Percentiles rank a stretch among this genome's conserved stretches.
Conservation (phyloP, 2,329 filamentous ascomycete genomes). For the Phialemonium atrogriseum region DNA sequence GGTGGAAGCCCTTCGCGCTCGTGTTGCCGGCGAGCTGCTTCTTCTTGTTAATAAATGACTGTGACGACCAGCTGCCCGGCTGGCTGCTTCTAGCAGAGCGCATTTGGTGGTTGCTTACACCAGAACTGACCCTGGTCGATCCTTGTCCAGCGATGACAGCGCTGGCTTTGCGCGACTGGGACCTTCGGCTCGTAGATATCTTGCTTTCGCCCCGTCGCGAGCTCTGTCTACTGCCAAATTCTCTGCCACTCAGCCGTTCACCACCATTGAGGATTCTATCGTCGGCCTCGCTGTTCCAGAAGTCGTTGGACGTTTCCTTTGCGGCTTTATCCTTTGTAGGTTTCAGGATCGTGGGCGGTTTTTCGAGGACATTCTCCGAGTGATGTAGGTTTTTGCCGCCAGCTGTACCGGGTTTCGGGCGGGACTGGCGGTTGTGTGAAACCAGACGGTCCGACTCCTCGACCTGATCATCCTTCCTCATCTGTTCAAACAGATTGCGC, state of each 20-base stretch:
- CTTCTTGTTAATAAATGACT: conserved; percentile 25
- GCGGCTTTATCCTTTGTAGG: conserved; percentile 13
- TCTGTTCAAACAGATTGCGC: conserved; percentile 81
- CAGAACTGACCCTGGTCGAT: conserved; percentile 40
- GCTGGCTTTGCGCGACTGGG: conserved; percentile 51
- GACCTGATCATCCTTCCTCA: conserved; percentile 77
- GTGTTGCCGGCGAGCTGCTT: conserved; percentile 21
- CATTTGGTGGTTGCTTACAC: conserved; percentile 23
- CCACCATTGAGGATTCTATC: conserved; percentile 40
- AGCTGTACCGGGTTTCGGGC: conserved; percentile 58
- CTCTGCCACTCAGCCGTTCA: conserved; percentile 39
- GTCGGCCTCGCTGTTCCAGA: conserved; percentile 70
- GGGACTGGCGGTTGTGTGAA: conserved; percentile 67
- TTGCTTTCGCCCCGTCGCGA: conserved; percentile 46
- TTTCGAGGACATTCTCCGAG: conserved; percentile 81
- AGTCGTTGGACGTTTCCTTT: conserved; percentile 37
- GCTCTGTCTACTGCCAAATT: conserved; percentile 41
- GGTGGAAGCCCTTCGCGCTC: conserved; percentile 37
- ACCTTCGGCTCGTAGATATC: conserved; percentile 36
- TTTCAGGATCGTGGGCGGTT: conserved; percentile 32
- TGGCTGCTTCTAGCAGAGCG: conserved; percentile 16
- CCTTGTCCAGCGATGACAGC: conserved; percentile 29
- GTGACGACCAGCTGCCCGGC: conserved; percentile 17
- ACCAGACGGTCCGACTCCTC: conserved; percentile 90
- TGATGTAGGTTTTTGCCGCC: conserved; percentile 88